A percentile compares a stretch with the other conserved stretches of the same genome.
Conservation (phyloP, 2,329 filamentous ascomycete species). For the Cladophialophora immunda region DNA sequence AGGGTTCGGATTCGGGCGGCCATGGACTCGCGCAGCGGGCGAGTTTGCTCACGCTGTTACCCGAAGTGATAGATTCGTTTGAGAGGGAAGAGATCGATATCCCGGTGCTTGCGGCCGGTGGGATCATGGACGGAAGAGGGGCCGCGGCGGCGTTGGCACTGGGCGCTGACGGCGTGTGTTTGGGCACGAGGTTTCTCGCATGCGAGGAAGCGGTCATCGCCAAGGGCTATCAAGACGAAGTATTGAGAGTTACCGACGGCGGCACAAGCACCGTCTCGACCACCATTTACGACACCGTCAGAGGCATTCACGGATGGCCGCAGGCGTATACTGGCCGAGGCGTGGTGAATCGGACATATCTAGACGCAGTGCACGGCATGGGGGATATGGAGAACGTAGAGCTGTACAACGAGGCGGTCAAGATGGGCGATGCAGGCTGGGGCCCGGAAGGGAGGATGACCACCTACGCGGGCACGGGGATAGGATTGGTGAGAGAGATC, state of each 20-base stretch:
- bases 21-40: slow-evolving; percentile 60
- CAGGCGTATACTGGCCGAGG: slow-evolving; percentile 65
- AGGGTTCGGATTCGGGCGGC: slow-evolving; percentile 64
- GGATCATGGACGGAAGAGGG: slow-evolving; percentile 62
- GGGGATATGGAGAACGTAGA: slow-evolving; percentile 52
- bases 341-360: slow-evolving; percentile 64
- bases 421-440: slow-evolving; percentile 62
- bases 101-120: slow-evolving; percentile 62
- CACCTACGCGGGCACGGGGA: slow-evolving; percentile 69
- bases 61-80: slow-evolving; percentile 59
- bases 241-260: slow-evolving; percentile 61
- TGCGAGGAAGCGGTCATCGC: slow-evolving; percentile 58
- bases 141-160: slow-evolving; percentile 60
- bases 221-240: slow-evolving; percentile 59
- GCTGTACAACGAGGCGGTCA: slow-evolving; percentile 58
- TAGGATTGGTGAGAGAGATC: slow-evolving; percentile 65
- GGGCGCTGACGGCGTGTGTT: slow-evolving; percentile 63
- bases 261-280: slow-evolving; percentile 60
- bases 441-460: slow-evolving; percentile 64
- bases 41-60: slow-evolving; percentile 58
- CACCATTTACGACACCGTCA: slow-evolving; percentile 62
- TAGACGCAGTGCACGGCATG: slow-evolving; percentile 50
- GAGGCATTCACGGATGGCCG: slow-evolving; percentile 68
- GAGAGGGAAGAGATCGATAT: slow-evolving; percentile 44
- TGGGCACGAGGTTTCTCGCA: slow-evolving; percentile 73